Conservation (phyloP, 1,284 basidiomycete genomes). For the Microbotryum violaceum region DNA sequence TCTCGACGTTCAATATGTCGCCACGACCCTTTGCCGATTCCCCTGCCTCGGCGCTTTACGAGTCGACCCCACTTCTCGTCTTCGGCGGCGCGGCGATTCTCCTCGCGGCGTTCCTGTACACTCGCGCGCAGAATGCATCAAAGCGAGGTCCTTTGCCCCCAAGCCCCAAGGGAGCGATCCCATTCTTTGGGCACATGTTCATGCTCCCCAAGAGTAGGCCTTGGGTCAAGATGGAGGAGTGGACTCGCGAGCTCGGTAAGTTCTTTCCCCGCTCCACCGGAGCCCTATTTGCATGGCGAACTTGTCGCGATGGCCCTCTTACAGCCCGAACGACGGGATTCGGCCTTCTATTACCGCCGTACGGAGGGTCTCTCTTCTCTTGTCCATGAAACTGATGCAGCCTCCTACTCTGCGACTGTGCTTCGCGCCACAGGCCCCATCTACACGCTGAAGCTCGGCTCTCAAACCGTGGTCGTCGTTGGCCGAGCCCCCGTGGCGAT, state of each 20-base stretch:
- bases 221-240: conserved; percentile 34
- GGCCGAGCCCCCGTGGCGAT: conserved; percentile 33
- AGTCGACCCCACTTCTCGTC: neutral
- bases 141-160: conserved; percentile 7
- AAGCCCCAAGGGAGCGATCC: conserved; percentile 13
- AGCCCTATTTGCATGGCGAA: neutral
- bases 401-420: neutral
- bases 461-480: conserved; percentile 30
- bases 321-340: no score
- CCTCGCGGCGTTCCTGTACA: neutral
- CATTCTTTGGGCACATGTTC: conserved; percentile 33
- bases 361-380: neutral
- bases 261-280: neutral
- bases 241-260: conserved; percentile 29
- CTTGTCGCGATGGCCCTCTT: no score
- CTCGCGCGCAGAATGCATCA: neutral
- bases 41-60: no score
- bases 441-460: conserved; percentile 34
- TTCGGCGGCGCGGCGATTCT: neutral
- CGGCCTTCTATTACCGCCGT: no score
- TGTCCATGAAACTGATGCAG: neutral
- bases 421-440: conserved; percentile 29
- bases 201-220: conserved; percentile 29
- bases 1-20: no score
- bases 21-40: no score